Conservation (phyloP, 768 basidiomycete genomes). For the Serendipita sp. region DNA sequence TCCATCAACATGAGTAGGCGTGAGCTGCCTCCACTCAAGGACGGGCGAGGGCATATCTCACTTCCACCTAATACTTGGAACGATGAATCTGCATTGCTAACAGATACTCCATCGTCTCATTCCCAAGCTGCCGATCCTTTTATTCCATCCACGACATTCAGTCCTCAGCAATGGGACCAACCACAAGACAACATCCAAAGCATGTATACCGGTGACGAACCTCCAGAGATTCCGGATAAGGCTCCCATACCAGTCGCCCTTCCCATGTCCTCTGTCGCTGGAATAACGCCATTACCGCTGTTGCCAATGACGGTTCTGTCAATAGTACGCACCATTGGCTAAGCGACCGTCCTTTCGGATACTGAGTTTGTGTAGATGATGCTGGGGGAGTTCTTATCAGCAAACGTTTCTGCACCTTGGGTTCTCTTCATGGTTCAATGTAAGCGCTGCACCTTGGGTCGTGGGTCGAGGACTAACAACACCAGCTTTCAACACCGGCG, state of each 20-base stretch:
- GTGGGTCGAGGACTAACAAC: not conserved
- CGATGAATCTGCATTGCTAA: slow-evolving; percentile 9
- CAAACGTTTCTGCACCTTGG: slow-evolving; percentile 85
- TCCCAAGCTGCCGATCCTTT: not conserved
- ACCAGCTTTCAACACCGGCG: not conserved
- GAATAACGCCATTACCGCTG: slow-evolving; percentile 66
- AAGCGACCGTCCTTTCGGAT: not conserved
- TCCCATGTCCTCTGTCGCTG: slow-evolving; percentile 8
- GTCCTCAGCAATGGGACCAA: not conserved
- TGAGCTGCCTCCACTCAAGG: not conserved
- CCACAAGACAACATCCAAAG: slow-evolving; percentile 3
- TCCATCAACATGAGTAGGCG: not conserved
- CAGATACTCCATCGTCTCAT: slow-evolving; percentile 6
- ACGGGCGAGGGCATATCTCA: slow-evolving; percentile 2
- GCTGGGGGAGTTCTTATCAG: slow-evolving; percentile 87
- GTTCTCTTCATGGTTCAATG: slow-evolving; percentile 91
- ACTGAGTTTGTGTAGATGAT: slow-evolving; percentile 40
- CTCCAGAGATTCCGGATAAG: slow-evolving; percentile 2
- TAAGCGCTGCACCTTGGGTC: slow-evolving; percentile 13
- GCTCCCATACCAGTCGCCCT: slow-evolving; percentile 22
- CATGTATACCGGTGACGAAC: slow-evolving; percentile 4
- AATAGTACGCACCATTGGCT: slow-evolving; percentile 39
- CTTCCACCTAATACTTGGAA: slow-evolving; percentile 5
- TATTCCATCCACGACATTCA: not conserved
- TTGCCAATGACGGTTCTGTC: slow-evolving; percentile 86